Evolutionary conservation across 2,329 filamentous ascomycete species (phyloP).

Genomic region (Trichoderma sp.): DNA sequence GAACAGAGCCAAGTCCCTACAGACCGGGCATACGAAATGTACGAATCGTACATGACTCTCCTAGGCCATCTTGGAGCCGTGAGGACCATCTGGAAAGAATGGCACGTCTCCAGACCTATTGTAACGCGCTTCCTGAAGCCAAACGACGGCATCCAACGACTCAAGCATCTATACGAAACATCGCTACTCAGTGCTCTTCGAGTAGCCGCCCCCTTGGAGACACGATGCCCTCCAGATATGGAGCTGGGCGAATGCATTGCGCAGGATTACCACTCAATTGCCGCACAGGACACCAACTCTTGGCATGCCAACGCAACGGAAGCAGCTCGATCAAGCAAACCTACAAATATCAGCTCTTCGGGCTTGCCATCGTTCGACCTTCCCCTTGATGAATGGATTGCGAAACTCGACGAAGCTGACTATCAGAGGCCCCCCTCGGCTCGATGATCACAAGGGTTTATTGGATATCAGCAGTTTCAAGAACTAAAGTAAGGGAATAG

Average conservation of each 20-base stretch:
- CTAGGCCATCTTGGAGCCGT: constrained; percentile 34
- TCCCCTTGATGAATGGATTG: constrained; percentile 12
- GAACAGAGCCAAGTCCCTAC: background rate
- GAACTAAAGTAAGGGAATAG: background rate
- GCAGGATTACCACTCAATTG: constrained; percentile 26
- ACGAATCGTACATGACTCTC: constrained; percentile 30
- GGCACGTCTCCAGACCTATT: constrained; percentile 23
- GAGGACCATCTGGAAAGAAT: constrained; percentile 34
- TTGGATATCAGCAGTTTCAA: background rate
- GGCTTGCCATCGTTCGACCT: background rate
- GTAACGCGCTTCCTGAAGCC: background rate
- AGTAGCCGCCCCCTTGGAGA: constrained; percentile 11
- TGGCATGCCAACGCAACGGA: background rate
- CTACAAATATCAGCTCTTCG: background rate
- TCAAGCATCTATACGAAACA: constrained; percentile 15
- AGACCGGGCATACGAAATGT: constrained; percentile 23
- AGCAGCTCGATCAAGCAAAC: background rate
- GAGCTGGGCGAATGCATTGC: constrained; percentile 24
- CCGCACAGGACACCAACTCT: constrained; percentile 11
- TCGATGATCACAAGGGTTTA: background rate
- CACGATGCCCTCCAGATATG: background rate
- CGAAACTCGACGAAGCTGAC: background rate
- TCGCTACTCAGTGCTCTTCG: constrained; percentile 19
- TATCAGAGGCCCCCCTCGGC: background rate
- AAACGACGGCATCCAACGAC: background rate